phyloP scores from a whole-genome alignment of 108 stramenopile genomes.

The Stephanodiscus minutulus region DNA sequence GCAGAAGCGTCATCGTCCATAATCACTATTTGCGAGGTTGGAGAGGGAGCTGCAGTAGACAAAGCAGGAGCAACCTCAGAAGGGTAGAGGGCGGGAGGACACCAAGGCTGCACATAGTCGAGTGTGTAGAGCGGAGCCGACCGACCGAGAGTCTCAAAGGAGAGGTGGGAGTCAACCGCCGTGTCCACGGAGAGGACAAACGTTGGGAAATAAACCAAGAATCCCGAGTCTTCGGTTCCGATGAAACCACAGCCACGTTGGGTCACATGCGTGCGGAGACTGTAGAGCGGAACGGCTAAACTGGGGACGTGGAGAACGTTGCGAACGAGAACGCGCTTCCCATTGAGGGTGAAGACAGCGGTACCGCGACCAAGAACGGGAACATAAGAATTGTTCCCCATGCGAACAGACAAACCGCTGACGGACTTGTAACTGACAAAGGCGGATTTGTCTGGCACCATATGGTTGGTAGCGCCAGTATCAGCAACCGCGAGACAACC shows the following conservation, averaged over 20 bases:
- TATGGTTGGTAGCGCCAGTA: constrained; percentile 7
- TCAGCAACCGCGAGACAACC: constrained; percentile 1
- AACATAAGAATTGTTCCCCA: constrained; percentile 7
- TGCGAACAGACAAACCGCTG: background rate
- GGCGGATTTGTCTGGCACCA: constrained; percentile 3
- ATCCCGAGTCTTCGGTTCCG: too few species aligned
- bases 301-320: constrained; percentile 14
- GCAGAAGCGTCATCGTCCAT: too few species aligned
- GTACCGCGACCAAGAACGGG: background rate
- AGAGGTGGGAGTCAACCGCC: too few species aligned
- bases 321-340: background rate
- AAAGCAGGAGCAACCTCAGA: too few species aligned
- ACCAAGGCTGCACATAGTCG: too few species aligned
- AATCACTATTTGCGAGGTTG: too few species aligned
- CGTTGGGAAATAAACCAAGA: too few species aligned
- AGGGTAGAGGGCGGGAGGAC: too few species aligned
- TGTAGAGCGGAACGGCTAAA: constrained; percentile 5
- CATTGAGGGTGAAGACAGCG: background rate
- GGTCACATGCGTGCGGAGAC: background rate
- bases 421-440: background rate
- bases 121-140: too few species aligned
- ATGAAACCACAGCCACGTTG: constrained; percentile 3
- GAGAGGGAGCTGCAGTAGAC: too few species aligned
- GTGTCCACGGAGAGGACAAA: too few species aligned
- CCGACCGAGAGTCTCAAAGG: too few species aligned